phyloP scores from a whole-genome alignment of 1,284 basidiomycete genomes.

The Heterobasidion annosum region DNA sequence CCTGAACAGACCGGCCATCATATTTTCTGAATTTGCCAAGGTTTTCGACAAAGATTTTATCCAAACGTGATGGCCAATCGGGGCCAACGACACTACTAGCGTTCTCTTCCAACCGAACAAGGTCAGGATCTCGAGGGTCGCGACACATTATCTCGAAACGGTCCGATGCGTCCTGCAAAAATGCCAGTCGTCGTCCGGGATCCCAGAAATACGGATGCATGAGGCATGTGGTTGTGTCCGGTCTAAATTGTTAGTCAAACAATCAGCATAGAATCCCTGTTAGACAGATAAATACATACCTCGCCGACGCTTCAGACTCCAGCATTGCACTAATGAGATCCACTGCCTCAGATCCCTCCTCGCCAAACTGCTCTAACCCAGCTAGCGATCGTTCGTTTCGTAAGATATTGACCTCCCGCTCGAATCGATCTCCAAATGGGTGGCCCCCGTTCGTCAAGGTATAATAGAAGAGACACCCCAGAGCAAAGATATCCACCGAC shows the following conservation, averaged over 20 bases:
- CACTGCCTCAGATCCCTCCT: slow-evolving; percentile 82
- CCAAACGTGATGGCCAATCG: slow-evolving; percentile 86
- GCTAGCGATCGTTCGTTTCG: slow-evolving; percentile 68
- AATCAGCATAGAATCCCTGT: neutral
- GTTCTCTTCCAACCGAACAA: slow-evolving; percentile 70
- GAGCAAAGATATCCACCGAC: slow-evolving; percentile 88
- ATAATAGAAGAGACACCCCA: slow-evolving; percentile 92
- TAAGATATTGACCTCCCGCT: slow-evolving; percentile 87
- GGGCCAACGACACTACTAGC: slow-evolving; percentile 66
- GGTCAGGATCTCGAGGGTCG: slow-evolving; percentile 75
- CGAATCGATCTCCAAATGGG: slow-evolving; percentile 86
- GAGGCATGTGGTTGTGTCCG: slow-evolving; percentile 80
- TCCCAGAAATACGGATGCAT: slow-evolving; percentile 98
- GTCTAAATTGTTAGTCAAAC: slow-evolving; percentile 36
- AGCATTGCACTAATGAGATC: slow-evolving; percentile 76
- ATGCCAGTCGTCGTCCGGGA: slow-evolving; percentile 75
- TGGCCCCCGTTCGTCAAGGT: slow-evolving; percentile 82
- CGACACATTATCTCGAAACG: slow-evolving; percentile 97
- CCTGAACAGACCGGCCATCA: slow-evolving; percentile 84
- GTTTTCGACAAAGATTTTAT: slow-evolving; percentile 88
- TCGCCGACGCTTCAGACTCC: slow-evolving; percentile 57
- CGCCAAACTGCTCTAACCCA: slow-evolving; percentile 73
- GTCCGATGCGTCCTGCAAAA: slow-evolving; percentile 95
- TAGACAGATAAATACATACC: slow-evolving; percentile 30
- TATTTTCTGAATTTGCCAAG: slow-evolving; percentile 97